phyloP scores from a whole-genome alignment of 2,329 filamentous ascomycete species.

The Phialemoniopsis sp. region DNA sequence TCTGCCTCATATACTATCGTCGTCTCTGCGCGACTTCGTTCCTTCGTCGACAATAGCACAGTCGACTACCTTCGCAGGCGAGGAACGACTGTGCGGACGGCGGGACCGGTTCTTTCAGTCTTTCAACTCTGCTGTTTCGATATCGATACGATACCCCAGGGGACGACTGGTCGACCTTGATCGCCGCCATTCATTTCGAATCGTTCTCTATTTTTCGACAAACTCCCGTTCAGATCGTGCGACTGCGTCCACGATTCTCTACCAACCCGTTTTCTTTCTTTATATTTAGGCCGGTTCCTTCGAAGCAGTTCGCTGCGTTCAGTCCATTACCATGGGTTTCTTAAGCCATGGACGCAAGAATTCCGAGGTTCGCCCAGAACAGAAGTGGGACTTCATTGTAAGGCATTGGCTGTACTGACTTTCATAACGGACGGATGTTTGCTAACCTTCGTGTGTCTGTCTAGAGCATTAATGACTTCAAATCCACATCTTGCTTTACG shows the following conservation, averaged over 20 bases:
- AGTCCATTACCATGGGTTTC: conserved; percentile 57
- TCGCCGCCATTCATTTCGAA: conserved; percentile 8
- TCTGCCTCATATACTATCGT: background rate
- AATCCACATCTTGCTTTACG: conserved; percentile 71
- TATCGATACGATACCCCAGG: conserved; percentile 11
- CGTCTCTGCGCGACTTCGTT: background rate
- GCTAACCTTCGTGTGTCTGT: conserved; percentile 2
- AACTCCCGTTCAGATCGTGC: conserved; percentile 11
- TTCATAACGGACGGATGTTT: conserved; percentile 7
- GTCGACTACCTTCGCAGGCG: conserved; percentile 7
- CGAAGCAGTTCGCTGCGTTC: conserved; percentile 5
- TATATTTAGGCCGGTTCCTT: conserved; percentile 1
- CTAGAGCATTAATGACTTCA: conserved; percentile 68
- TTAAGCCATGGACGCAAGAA: conserved; percentile 57
- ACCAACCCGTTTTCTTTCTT: conserved; percentile 4
- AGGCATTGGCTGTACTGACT: too few relatives aligned
- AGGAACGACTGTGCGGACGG: conserved; percentile 17
- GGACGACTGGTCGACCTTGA: conserved; percentile 13
- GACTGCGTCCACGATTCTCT: conserved; percentile 5
- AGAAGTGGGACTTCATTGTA: conserved; percentile 94
- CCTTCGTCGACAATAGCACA: conserved; percentile 1
- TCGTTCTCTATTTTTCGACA: conserved; percentile 11
- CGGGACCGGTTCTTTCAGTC: conserved; percentile 11
- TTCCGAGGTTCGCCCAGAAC: conserved; percentile 69
- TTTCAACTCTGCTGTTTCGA: conserved; percentile 4